Evolutionary conservation across 1,139 yeast genomes (phyloP).

Genomic region (Candida sojae): DNA sequence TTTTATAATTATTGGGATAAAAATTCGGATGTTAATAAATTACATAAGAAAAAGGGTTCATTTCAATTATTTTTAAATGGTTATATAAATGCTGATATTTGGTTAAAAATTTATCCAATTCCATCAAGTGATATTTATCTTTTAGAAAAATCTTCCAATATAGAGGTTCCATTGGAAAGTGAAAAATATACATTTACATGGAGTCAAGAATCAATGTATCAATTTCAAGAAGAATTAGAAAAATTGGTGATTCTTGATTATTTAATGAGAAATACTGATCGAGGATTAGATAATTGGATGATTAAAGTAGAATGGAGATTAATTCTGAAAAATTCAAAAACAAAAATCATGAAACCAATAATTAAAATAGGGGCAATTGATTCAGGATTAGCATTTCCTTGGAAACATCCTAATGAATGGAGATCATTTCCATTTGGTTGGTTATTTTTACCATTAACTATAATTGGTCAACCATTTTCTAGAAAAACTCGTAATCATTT

Average conservation of each 20-base stretch:
- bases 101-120: conserved; percentile 57
- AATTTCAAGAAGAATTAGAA: conserved; percentile 65
- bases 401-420: conserved; percentile 88
- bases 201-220: conserved; percentile 51
- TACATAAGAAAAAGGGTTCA: conserved; percentile 61
- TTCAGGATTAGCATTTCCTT: conserved; percentile 75
- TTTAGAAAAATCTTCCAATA: conserved; percentile 24
- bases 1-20: conserved; percentile 57
- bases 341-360: conserved; percentile 29
- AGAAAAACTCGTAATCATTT: conserved; percentile 57
- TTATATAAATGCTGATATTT: conserved; percentile 62
- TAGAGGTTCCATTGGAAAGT: conserved; percentile 19
- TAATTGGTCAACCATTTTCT: conserved; percentile 72
- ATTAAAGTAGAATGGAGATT: conserved; percentile 53
- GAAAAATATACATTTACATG: conserved; percentile 42
- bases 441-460: conserved; percentile 64
- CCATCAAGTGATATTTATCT: conserved; percentile 35
- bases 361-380: conserved; percentile 74
- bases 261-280: conserved; percentile 72
- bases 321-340: conserved; percentile 11
- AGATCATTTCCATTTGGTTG: conserved; percentile 80
- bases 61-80: conserved; percentile 64
- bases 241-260: conserved; percentile 72
- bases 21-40: conserved; percentile 16
- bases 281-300: conserved; percentile 84